Conservation (phyloP, 2,329 filamentous ascomycete species). For the Fusarium pininemorale region DNA sequence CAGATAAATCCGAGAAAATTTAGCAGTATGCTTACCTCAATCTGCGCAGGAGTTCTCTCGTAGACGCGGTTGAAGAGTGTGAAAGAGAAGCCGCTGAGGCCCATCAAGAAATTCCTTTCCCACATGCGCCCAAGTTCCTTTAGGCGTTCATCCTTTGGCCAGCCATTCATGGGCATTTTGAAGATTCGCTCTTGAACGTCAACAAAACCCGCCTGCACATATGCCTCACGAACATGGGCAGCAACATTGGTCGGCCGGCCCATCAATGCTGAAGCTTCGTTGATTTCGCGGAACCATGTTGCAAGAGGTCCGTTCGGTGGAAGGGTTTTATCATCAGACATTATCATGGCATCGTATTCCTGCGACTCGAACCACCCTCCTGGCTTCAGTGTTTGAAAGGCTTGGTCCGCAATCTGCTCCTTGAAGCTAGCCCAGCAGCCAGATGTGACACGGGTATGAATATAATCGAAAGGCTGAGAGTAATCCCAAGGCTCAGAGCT, state of each 20-base stretch:
- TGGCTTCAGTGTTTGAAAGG: conserved; percentile 58
- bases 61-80: conserved; percentile 53
- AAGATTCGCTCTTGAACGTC: conserved; percentile 62
- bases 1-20: background rate
- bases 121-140: conserved; percentile 57
- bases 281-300: conserved; percentile 53
- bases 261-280: conserved; percentile 49
- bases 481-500: conserved; percentile 61
- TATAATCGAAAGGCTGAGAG: conserved; percentile 64
- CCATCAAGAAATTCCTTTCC: conserved; percentile 55
- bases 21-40: conserved; percentile 53
- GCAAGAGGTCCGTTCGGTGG: conserved; percentile 49
- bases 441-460: conserved; percentile 60
- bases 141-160: conserved; percentile 58
- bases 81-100: conserved; percentile 57
- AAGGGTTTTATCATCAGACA: conserved; percentile 59
- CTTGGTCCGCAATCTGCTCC: conserved; percentile 60
- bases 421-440: conserved; percentile 62
- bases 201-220: conserved; percentile 62
- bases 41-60: conserved; percentile 55
- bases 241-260: conserved; percentile 51
- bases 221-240: conserved; percentile 48
- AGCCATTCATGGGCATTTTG: conserved; percentile 64
- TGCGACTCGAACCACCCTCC: conserved; percentile 66
- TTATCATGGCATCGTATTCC: conserved; percentile 52